Evolutionary conservation across 306 rosid species (phyloP).

Genomic region (Sphenostylis stenocarpa): DNA sequence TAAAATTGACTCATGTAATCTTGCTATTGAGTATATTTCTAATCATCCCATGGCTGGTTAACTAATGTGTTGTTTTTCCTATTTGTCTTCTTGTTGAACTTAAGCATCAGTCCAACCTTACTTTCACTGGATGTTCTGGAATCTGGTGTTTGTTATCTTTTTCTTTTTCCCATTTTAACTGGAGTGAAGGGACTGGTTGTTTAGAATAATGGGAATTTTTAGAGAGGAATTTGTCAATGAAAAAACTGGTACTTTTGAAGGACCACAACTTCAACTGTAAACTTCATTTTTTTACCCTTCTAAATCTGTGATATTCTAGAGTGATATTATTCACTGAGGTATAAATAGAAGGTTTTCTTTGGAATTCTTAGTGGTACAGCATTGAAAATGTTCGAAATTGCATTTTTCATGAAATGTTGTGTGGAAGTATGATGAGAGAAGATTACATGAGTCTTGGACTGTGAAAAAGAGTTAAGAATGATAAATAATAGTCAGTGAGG

Average conservation of each 20-base stretch:
- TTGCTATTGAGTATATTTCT: slow-evolving; percentile 86
- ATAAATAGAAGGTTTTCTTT: too few relatives aligned
- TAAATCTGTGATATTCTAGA: not conserved
- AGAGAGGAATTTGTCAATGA: slow-evolving; percentile 36
- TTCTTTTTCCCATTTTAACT: slow-evolving; percentile 7
- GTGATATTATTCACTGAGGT: too few relatives aligned
- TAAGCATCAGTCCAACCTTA: slow-evolving; percentile 21
- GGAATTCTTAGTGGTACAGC: too few relatives aligned
- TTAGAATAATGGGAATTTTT: slow-evolving; percentile 55
- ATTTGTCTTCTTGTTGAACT: slow-evolving; percentile 32
- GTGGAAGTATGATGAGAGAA: too few relatives aligned
- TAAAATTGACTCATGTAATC: slow-evolving; percentile 73
- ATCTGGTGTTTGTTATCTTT: slow-evolving; percentile 24
- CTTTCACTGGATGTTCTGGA: slow-evolving; percentile 33
- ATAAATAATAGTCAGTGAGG: too few relatives aligned
- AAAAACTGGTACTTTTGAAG: slow-evolving; percentile 19
- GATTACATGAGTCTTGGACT: too few relatives aligned
- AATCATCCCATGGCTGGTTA: slow-evolving; percentile 93
- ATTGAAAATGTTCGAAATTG: too few relatives aligned
- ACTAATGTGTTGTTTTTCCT: not conserved
- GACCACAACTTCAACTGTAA: slow-evolving; percentile 15
- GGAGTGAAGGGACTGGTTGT: slow-evolving; percentile 35
- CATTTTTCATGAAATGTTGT: too few relatives aligned
- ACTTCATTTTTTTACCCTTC: not conserved
- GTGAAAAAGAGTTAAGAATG: too few relatives aligned